A percentile compares a stretch with the other conserved stretches of the same genome.
Evolutionary conservation across 106 monocot species (phyloP).

Genomic region (Ottelia alismoides): DNA sequence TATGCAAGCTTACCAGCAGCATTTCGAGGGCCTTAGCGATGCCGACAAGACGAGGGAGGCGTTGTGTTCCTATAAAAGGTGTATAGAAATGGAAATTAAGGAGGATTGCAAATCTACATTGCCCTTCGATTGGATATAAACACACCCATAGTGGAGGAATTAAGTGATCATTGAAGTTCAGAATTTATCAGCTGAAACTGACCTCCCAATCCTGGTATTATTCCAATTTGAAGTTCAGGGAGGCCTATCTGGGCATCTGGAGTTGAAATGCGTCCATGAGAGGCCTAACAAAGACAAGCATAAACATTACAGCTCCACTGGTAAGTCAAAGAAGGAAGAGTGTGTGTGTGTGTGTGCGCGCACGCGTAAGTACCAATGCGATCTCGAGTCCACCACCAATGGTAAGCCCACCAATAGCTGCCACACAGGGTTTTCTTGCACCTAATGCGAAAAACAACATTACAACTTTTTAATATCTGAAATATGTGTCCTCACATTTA

Average conservation of each 20-base stretch:
- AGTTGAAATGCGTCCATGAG: slow-evolving; percentile 84
- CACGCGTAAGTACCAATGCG: slow-evolving; percentile 83
- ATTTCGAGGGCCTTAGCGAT: slow-evolving; percentile 88
- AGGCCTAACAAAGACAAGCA: slow-evolving; percentile 37
- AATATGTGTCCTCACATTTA: too few relatives aligned
- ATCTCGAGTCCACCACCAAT: slow-evolving; percentile 92
- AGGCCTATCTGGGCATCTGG: slow-evolving; percentile 60
- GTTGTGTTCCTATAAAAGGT: slow-evolving; percentile 88
- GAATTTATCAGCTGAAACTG: too few relatives aligned
- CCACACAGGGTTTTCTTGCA: slow-evolving; percentile 85
- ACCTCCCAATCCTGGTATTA: slow-evolving; percentile 96
- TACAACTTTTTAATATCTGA: too few relatives aligned
- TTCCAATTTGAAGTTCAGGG: slow-evolving; percentile 90
- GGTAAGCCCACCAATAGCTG: slow-evolving; percentile 88
- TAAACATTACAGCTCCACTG: not conserved
- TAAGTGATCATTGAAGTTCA: too few relatives aligned
- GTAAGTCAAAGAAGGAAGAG: too few relatives aligned
- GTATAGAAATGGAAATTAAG: too few relatives aligned
- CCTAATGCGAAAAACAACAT: slow-evolving; percentile 35
- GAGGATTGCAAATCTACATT: too few relatives aligned
- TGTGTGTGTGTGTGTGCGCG: too few relatives aligned
- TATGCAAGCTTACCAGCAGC: slow-evolving; percentile 84
- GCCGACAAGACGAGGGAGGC: slow-evolving; percentile 94
- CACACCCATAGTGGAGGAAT: too few relatives aligned
- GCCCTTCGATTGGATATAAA: not conserved